These are phyloP conservation scores for Pyricularia pennisetigena DNA, from an alignment of 2,329 filamentous ascomycete species.

Conservation along the genomic window DNA sequence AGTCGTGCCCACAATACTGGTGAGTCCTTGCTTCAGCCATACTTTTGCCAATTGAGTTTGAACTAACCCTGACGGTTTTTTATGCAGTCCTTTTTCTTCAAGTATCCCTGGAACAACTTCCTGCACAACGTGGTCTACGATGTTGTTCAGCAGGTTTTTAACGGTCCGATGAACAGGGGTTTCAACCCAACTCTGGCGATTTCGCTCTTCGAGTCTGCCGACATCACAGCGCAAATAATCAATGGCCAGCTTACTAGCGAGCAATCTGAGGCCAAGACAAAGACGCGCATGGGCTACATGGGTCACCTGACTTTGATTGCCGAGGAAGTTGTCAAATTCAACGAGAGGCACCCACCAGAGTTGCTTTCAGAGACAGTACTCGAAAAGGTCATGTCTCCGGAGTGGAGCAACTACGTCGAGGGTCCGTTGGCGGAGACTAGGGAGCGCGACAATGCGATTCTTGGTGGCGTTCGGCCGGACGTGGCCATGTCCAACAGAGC, in stretches of 20 bases:
- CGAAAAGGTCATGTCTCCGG: constrained; percentile 77
- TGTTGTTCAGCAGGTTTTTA: constrained; percentile 97
- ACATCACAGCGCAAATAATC: constrained; percentile 85
- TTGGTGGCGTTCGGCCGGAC: constrained; percentile 89
- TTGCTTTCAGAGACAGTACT: constrained; percentile 74
- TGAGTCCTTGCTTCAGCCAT: constrained; percentile 33
- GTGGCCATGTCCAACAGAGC: constrained; percentile 74
- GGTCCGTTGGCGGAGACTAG: constrained; percentile 86
- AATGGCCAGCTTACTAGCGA: constrained; percentile 83
- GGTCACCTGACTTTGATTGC: constrained; percentile 94
- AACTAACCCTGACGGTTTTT: constrained; percentile 11
- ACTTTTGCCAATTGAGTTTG: neutral
- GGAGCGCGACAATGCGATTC: constrained; percentile 95
- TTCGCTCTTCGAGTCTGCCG: constrained; percentile 83
- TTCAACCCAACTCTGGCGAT: constrained; percentile 86
- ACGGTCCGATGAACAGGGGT: constrained; percentile 92
- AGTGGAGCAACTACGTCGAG: constrained; percentile 94
- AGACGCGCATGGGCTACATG: constrained; percentile 96
- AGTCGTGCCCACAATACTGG: constrained; percentile 91
- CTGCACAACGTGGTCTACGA: constrained; percentile 98
- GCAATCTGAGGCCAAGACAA: constrained; percentile 69
- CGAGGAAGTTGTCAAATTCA: constrained; percentile 98
- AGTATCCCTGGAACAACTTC: constrained; percentile 99
- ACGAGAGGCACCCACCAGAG: constrained; percentile 84
- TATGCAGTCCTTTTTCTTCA: constrained; percentile 85